Evolutionary conservation across 345 rosid genomes (phyloP).

Genomic region (Anacardium occidentale): DNA sequence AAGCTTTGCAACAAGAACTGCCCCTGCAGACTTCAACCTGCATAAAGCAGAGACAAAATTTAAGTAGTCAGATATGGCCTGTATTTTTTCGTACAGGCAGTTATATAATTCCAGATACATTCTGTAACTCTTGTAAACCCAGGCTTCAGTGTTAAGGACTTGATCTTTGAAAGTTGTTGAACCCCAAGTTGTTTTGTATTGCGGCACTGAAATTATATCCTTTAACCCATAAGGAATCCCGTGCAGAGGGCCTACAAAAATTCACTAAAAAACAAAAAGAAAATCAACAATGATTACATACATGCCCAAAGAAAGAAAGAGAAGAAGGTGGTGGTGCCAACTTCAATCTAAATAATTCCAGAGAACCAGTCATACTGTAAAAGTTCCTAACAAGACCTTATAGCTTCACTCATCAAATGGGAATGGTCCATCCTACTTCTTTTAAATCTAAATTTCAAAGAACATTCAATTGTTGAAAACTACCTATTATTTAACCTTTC

Average conservation of each 20-base stretch:
- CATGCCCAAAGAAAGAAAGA: neutral
- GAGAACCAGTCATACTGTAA: neutral
- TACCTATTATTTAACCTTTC: neutral
- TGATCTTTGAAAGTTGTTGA: constrained; percentile 69
- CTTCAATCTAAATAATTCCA: neutral
- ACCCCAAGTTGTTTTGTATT: constrained; percentile 91
- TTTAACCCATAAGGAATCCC: constrained; percentile 92
- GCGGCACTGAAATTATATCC: constrained; percentile 73
- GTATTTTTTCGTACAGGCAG: neutral
- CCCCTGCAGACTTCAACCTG: constrained; percentile 71
- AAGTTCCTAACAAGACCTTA: neutral
- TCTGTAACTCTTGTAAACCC: constrained; percentile 79
- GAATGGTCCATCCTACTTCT: neutral
- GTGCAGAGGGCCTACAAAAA: constrained; percentile 74
- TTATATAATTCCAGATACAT: neutral
- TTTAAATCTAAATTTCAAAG: neutral
- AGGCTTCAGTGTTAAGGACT: constrained; percentile 67
- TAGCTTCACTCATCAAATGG: neutral
- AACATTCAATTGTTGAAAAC: neutral
- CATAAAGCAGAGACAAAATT: neutral
- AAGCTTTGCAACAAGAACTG: constrained; percentile 89
- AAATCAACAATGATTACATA: neutral
- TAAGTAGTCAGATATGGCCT: neutral
- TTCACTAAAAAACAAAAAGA: neutral
- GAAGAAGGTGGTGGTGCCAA: neutral